phyloP scores from a whole-genome alignment of 257 asterid genomes.

The Salvia splendens region DNA sequence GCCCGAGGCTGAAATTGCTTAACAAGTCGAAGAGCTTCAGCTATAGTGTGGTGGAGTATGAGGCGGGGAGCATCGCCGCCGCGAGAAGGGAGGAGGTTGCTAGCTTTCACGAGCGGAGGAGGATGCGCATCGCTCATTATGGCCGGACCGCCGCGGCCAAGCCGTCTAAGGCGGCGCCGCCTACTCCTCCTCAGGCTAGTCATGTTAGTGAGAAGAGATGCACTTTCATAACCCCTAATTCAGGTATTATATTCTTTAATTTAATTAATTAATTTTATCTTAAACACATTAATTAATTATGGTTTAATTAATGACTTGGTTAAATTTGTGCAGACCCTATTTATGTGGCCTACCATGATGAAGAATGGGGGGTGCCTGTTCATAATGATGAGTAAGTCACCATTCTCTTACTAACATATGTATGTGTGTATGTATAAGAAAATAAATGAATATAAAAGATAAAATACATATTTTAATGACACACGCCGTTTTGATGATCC shows the following conservation, averaged over 20 bases:
- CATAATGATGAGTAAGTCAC: slow-evolving; percentile 68
- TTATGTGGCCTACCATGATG: slow-evolving; percentile 75
- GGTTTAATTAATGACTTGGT: neutral
- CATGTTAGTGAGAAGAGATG: slow-evolving; percentile 53
- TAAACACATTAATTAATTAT: neutral
- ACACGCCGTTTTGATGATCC: too few relatives aligned
- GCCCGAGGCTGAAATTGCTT: neutral
- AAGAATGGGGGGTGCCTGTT: slow-evolving; percentile 87
- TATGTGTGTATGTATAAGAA: too few relatives aligned
- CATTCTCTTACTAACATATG: neutral
- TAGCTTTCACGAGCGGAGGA: slow-evolving; percentile 64
- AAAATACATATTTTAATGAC: too few relatives aligned
- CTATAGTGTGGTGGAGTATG: slow-evolving; percentile 44
- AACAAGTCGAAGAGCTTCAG: slow-evolving; percentile 44
- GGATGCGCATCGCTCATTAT: slow-evolving; percentile 72
- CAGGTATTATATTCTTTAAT: slow-evolving; percentile 39
- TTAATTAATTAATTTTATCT: neutral
- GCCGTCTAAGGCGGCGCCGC: neutral
- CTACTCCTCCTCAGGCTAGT: neutral
- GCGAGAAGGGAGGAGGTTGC: slow-evolving; percentile 78
- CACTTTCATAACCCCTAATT: slow-evolving; percentile 75
- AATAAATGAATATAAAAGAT: too few relatives aligned
- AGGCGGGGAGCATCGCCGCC: slow-evolving; percentile 78
- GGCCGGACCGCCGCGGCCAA: slow-evolving; percentile 60
- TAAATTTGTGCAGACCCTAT: slow-evolving; percentile 50